Evolutionary conservation across 2,329 filamentous ascomycete species (phyloP), one percentile per base, ranked within the genome.

Genomic region (Fusarium ramigenum): DNA sequence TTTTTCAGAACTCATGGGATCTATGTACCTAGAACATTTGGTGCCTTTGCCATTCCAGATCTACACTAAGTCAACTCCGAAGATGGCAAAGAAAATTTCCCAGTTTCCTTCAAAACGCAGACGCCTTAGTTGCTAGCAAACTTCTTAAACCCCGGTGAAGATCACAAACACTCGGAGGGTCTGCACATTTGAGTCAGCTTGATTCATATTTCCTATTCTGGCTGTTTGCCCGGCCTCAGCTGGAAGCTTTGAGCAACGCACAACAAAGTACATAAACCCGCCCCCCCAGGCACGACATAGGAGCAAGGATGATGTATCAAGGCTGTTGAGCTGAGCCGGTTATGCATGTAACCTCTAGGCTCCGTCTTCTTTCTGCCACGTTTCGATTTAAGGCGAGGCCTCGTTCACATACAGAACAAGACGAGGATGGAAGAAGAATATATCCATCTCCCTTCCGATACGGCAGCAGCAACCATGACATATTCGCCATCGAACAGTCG

Each of bases 221-320:
- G 57, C 28, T 56, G 39, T 47, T 65, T 62, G 56, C 42, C 57
- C 30, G 46, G 54, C 36, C 47, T 65, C 57, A 44, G 42, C 54
- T 64, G 52, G 23, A 72, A 62, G 52, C 56, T 72, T 56, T 52
- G 56, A 67, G 58, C 70, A 67, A 50, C 66, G 43, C 58, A 60
- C 66, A 54, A 60, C 42, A 59, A 63, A 44, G 34, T 70, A 76
- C 69, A 73, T 76, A 72, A 66, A 63, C 47, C 58, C 53, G 23
- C 44, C 40, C 49, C 69, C 30, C 60, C 32, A 42, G 60, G 37
- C 50, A 68, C 69, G 49, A 59, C 63, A 63, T 68, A 61, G 61
- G 61, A 69, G 46, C 66, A 62, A 63, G 58, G 40, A 64, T 61
- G 46, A 66, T 61, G 44, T 42, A 40, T 28, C 42, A 56, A 60